phyloP scores from a whole-genome alignment of 306 rosid genomes.

The Boehmeria nivea region DNA sequence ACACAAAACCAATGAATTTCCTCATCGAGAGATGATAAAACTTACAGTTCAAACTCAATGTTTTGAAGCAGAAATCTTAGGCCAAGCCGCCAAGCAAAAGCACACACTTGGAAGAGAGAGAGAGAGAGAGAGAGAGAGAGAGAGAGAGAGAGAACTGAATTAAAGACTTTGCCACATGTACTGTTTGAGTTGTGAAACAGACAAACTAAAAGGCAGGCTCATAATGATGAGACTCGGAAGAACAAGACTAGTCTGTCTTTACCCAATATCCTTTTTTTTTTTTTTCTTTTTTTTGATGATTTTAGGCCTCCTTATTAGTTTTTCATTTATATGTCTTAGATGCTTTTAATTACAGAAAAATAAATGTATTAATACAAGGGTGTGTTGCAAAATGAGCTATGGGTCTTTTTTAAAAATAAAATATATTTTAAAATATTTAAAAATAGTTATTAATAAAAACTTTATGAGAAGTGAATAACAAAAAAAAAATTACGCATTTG shows the following conservation, averaged over 20 bases:
- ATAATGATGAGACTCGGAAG: constrained; percentile 30
- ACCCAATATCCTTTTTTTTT: constrained; percentile 4
- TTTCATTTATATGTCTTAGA: no score
- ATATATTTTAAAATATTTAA: no score
- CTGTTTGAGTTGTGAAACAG: constrained; percentile 61
- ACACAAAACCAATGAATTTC: no score
- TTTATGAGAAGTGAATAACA: no score
- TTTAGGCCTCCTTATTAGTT: no score
- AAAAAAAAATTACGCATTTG: no score
- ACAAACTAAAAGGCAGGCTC: constrained; percentile 47
- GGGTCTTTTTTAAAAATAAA: no score
- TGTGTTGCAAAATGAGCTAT: no score
- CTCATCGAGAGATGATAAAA: constrained; percentile 3
- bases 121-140: constrained; percentile 9
- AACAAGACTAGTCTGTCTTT: constrained; percentile 13
- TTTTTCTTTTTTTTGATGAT: no score
- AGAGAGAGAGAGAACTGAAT: constrained; percentile 17
- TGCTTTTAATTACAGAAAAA: no score
- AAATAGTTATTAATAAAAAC: no score
- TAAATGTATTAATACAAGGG: no score
- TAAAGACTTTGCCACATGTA: constrained; percentile 20
- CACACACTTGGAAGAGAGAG: constrained; percentile 6
- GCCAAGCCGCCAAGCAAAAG: constrained; percentile 20
- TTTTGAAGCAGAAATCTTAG: constrained; percentile 21
- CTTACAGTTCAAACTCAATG: constrained; percentile 9